These are phyloP conservation scores for Avicennia marina DNA, from an alignment of 257 asterid species.

Conservation along the genomic window DNA sequence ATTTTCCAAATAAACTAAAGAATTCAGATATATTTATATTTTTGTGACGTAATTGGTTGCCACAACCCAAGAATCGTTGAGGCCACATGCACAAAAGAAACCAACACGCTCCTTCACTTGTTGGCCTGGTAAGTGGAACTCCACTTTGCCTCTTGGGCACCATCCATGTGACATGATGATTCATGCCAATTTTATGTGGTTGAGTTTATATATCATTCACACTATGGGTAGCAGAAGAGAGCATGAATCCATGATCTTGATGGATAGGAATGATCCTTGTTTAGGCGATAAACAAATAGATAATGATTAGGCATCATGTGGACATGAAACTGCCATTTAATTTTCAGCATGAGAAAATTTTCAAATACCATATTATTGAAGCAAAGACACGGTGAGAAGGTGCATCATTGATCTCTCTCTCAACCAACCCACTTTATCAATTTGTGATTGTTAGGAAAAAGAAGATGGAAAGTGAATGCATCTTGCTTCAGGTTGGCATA, in stretches of 20 bases:
- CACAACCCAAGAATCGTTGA: no score
- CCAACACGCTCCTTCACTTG: no score
- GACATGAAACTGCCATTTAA: background rate
- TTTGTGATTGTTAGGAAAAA: no score
- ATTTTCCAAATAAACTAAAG: no score
- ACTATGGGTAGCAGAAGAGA: background rate
- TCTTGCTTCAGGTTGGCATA: no score
- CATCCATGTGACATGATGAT: conserved; percentile 16
- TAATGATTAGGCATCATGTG: conserved; percentile 14
- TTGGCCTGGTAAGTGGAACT: conserved; percentile 8
- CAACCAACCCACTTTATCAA: conserved; percentile 2
- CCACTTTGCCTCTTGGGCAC: conserved; percentile 14
- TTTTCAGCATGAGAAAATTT: background rate
- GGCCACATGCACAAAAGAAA: no score
- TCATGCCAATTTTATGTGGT: background rate
- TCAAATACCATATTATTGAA: background rate
- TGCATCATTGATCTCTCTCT: background rate
- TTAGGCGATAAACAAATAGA: background rate
- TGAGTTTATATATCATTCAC: background rate
- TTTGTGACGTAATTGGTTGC: no score
- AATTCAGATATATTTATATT: no score
- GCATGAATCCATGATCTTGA: conserved; percentile 19
- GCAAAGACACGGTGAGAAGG: conserved; percentile 1
- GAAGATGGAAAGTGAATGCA: no score
- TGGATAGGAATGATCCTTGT: background rate